Conservation (phyloP, 495 filamentous ascomycete species). For the Diplogelasinospora grovesii region DNA sequence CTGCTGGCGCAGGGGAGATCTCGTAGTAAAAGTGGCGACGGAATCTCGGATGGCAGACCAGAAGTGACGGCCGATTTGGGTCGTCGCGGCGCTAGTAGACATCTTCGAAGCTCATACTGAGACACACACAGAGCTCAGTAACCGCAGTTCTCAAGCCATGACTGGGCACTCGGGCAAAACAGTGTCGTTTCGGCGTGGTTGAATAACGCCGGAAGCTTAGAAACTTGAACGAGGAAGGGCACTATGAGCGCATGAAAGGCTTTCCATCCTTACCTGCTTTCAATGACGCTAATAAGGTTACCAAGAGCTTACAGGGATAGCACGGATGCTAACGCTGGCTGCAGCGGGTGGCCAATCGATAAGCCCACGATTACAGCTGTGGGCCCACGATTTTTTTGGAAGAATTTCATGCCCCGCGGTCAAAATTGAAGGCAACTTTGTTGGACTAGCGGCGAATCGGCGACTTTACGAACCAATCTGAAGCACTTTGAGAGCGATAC, state of each 20-base stretch:
- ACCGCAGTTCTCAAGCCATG: conserved; percentile 18
- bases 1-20: conserved; percentile 24
- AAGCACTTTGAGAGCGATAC: too few species aligned
- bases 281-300: conserved; percentile 20
- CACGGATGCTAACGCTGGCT: not conserved
- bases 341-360: conserved; percentile 26
- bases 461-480: too few species aligned
- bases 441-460: too few species aligned
- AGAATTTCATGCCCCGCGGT: conserved; percentile 26
- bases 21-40: conserved; percentile 26
- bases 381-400: conserved; percentile 26
- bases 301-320: conserved; percentile 1
- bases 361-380: conserved; percentile 18
- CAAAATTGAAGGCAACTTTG: conserved; percentile 17
- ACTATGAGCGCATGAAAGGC: conserved; percentile 7
- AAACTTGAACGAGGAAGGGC: conserved; percentile 1
- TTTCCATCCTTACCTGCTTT: conserved; percentile 7
- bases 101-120: conserved; percentile 38
- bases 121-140: conserved; percentile 9
- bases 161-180: not conserved
- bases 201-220: not conserved
- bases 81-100: conserved; percentile 38
- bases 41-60: conserved; percentile 40
- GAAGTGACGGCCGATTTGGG: conserved; percentile 39
- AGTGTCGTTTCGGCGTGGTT: not conserved